Base-by-base conservation (phyloP, 2,329 filamentous ascomycete genomes). In the Truncatella angustata region DNA sequence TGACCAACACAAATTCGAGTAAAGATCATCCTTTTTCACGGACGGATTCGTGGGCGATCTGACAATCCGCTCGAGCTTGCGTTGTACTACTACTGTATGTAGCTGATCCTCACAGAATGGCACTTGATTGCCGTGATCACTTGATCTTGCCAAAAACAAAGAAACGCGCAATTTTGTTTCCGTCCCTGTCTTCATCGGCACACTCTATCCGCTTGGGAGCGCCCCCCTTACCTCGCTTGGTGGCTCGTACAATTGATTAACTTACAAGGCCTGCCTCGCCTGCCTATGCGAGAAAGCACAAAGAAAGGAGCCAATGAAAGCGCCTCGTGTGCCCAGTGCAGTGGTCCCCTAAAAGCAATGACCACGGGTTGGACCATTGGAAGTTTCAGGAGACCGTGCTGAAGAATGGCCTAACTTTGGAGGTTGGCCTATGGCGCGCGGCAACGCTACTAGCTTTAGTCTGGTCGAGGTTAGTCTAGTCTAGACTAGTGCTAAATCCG, bases 1-100 rank as follows among this genome's bases (percentile, higher is more conserved):
- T 28, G 18, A 4, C 26, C 43, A 32, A 14, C 24, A 46, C 18
- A 35, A 28, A 14, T 46, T 46, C 23, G 26, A 16, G 43, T 16
- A 46, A 46, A 34, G 43, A 46, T 46, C 43, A 12, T 46, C 26
- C n/a, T 34, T 14, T 46, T n/a, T n/a, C n/a, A n/a, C n/a, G n/a
- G n/a, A n/a, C n/a, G 30, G 18, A 16, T 26, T 24, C 24, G 10
- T 20, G 43, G 28, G 24, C 21, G 24, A 24, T 24, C 16, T 28
- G 24, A 24, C n/a, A 46, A 12, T 40, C 21, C n/a, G 12, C 16
- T 18, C 10, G n/a, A 21, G 16, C 12, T 16, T 44, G 40, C 28
- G n/a, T n/a, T n/a, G n/a, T n/a, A n/a, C n/a, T n/a, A n/a, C n/a
- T n/a, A n/a, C n/a, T n/a, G n/a, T n/a, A n/a, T n/a, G n/a, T n/a